These are phyloP conservation scores for Claviceps pazoutovae DNA, from an alignment of 2,329 filamentous ascomycete species.

Conservation along the genomic window DNA sequence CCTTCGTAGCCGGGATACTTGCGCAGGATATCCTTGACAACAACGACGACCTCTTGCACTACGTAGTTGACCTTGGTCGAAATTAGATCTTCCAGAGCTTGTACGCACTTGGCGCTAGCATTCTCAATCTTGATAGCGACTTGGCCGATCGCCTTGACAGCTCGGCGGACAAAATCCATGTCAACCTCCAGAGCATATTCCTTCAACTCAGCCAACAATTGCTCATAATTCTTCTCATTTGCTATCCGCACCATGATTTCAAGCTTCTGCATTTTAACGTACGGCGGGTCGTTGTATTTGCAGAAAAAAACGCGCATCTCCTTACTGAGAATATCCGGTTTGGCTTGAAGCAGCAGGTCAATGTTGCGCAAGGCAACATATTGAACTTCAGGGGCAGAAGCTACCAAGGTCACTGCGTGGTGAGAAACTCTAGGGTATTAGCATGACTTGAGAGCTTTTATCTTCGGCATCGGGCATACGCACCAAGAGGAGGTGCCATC, in stretches of 20 bases:
- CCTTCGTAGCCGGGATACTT: constrained; percentile 97
- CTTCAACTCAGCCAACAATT: constrained; percentile 84
- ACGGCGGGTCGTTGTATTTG: constrained; percentile 98
- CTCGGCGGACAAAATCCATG: constrained; percentile 94
- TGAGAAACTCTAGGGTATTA: not conserved
- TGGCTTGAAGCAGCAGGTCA: constrained; percentile 85
- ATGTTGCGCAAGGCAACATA: constrained; percentile 96
- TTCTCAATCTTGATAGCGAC: constrained; percentile 97
- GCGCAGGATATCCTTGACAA: constrained; percentile 95
- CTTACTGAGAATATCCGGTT: constrained; percentile 92
- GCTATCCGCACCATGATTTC: constrained; percentile 99
- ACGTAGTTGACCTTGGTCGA: constrained; percentile 98
- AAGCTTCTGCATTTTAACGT: constrained; percentile 93
- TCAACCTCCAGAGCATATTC: constrained; percentile 97
- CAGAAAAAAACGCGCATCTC: constrained; percentile 98
- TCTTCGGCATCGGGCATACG: constrained; percentile 12
- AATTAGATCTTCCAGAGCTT: constrained; percentile 83
- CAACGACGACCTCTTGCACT: constrained; percentile 95
- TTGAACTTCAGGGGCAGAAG: constrained; percentile 91
- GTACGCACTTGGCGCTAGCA: constrained; percentile 90
- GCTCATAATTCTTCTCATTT: constrained; percentile 92
- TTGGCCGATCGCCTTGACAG: constrained; percentile 92
- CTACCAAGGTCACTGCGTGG: constrained; percentile 74
- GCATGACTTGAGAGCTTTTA: not conserved
- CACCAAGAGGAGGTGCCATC: constrained; percentile 91